Evolutionary conservation across 129 eudicot species (phyloP).

Genomic region (Erigeron canadensis): DNA sequence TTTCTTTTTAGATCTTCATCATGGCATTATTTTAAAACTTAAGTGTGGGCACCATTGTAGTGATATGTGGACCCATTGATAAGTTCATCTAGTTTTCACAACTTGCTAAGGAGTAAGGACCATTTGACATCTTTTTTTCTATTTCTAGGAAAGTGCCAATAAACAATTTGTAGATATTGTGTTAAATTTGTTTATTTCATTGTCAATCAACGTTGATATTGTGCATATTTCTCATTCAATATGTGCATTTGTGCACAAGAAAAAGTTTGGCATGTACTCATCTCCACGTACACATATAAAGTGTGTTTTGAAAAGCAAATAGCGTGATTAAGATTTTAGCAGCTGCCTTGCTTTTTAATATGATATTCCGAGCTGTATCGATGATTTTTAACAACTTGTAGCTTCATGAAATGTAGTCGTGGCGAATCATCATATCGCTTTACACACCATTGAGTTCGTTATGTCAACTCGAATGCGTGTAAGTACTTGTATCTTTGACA

Average conservation of each 20-base stretch:
- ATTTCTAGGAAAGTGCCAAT: slow-evolving; percentile 33
- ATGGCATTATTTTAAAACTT: slow-evolving; percentile 28
- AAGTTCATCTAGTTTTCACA: slow-evolving; percentile 28
- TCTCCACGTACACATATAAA: slow-evolving; percentile 24
- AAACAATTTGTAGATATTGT: slow-evolving; percentile 23
- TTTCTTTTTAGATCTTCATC: slow-evolving; percentile 15
- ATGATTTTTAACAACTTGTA: background rate
- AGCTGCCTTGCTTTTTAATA: slow-evolving; percentile 20
- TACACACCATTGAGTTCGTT: background rate
- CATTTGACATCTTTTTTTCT: slow-evolving; percentile 29
- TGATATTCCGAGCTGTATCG: slow-evolving; percentile 15
- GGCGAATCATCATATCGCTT: background rate
- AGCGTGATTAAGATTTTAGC: background rate
- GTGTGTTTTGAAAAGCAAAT: slow-evolving; percentile 5
- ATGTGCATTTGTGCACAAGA: slow-evolving; percentile 25
- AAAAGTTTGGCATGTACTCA: slow-evolving; percentile 24
- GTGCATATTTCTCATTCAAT: background rate
- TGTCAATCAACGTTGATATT: slow-evolving; percentile 30
- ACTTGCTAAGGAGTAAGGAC: slow-evolving; percentile 31
- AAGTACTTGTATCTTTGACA: background rate
- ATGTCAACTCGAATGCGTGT: background rate
- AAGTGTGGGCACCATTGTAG: slow-evolving; percentile 30
- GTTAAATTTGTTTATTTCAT: slow-evolving; percentile 22
- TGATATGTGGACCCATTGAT: slow-evolving; percentile 26
- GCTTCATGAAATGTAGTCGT: background rate